A percentile compares a stretch with the other conserved stretches of the same genome.
phyloP scores from a whole-genome alignment of 1,284 basidiomycete species.

The Puccinia horiana region DNA sequence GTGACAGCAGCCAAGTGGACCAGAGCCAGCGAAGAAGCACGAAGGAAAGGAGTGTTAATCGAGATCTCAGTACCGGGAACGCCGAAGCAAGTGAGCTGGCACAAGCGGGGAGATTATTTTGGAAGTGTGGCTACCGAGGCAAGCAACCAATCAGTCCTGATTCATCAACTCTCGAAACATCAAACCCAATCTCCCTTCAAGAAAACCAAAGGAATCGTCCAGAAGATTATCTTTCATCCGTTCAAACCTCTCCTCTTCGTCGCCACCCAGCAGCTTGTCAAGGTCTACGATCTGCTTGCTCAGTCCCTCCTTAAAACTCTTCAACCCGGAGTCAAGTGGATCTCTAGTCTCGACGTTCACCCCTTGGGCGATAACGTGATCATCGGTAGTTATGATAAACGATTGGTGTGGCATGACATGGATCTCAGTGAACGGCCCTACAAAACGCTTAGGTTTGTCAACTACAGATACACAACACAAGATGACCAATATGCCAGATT shows the following conservation, averaged over 20 bases:
- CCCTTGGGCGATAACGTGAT: conserved; percentile 93
- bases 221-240: conserved; percentile 92
- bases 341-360: conserved; percentile 93
- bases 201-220: conserved; percentile 84
- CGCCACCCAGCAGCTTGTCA: conserved; percentile 95
- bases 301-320: conserved; percentile 91
- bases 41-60: conserved; percentile 63
- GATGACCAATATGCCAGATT: not conserved
- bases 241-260: conserved; percentile 93
- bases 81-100: conserved; percentile 85
- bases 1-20: conserved; percentile 63
- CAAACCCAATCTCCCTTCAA: conserved; percentile 97
- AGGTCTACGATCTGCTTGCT: conserved; percentile 89
- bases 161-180: conserved; percentile 89
- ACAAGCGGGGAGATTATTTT: conserved; percentile 92
- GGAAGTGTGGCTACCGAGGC: conserved; percentile 71
- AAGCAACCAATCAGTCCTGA: conserved; percentile 76
- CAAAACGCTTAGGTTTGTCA: conserved; percentile 77
- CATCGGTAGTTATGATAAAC: conserved; percentile 94
- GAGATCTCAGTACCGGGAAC: conserved; percentile 68
- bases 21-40: conserved; percentile 61
- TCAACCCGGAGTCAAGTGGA: conserved; percentile 91
- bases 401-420: conserved; percentile 97
- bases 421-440: conserved; percentile 94
- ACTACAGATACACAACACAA: not conserved